These are phyloP conservation scores for Lachnellula hyalina DNA, from an alignment of 2,329 filamentous ascomycete genomes.

Conservation along the genomic window DNA sequence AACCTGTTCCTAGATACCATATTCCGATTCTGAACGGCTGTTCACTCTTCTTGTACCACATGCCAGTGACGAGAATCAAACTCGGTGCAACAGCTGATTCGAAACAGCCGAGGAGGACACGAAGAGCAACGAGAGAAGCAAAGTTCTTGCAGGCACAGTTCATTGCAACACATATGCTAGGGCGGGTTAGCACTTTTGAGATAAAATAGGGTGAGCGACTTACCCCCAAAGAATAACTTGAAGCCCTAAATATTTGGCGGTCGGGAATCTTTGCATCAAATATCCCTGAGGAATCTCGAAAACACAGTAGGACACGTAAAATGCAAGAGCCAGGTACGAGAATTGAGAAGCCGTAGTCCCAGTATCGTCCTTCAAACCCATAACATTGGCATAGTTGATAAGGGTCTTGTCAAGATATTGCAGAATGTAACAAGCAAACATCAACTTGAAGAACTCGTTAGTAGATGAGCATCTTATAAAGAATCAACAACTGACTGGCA, in stretches of 20 bases:
- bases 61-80: conserved; percentile 47
- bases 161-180: conserved; percentile 37
- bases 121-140: conserved; percentile 41
- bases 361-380: conserved; percentile 42
- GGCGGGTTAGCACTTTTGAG: neutral
- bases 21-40: conserved; percentile 51
- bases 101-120: conserved; percentile 46
- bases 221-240: conserved; percentile 28
- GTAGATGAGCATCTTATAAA: neutral
- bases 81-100: conserved; percentile 48
- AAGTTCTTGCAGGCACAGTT: conserved; percentile 45
- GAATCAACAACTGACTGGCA: conserved; percentile 39
- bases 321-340: conserved; percentile 41
- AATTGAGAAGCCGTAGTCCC: conserved; percentile 41
- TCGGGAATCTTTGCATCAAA: conserved; percentile 47
- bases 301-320: conserved; percentile 42
- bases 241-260: conserved; percentile 45
- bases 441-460: conserved; percentile 19
- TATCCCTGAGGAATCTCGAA: conserved; percentile 35
- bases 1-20: conserved; percentile 52
- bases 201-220: neutral
- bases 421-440: conserved; percentile 53
- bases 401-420: conserved; percentile 59
- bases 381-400: conserved; percentile 46
- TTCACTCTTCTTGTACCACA: conserved; percentile 49